These are phyloP conservation scores for Paracoccidioides lutzii DNA, from an alignment of 2,329 filamentous ascomycete genomes.

Conservation along the genomic window DNA sequence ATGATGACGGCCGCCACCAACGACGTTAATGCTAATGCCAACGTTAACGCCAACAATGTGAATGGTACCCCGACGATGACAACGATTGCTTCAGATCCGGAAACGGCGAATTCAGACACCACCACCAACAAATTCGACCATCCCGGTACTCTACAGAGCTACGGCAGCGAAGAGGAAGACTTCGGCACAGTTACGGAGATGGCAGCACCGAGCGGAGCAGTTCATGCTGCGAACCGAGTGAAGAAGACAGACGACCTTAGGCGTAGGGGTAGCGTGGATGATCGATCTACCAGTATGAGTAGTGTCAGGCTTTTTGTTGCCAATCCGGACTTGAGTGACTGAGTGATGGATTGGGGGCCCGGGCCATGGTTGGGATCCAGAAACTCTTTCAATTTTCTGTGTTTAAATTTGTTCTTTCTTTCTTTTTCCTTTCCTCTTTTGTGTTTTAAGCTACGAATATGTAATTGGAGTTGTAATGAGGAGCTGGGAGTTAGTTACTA, in stretches of 20 bases:
- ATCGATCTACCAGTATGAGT: slow-evolving; percentile 36
- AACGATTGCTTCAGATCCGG: background rate
- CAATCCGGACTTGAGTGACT: slow-evolving; percentile 36
- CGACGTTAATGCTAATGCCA: background rate
- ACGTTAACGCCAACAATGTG: background rate
- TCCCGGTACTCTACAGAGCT: slow-evolving; percentile 20
- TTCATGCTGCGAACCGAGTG: slow-evolving; percentile 25
- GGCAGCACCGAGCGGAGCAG: slow-evolving; percentile 30
- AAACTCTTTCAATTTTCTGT: slow-evolving; percentile 2
- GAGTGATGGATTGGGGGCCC: background rate
- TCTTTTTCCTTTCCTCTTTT: background rate
- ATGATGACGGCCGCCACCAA: background rate
- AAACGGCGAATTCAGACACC: slow-evolving; percentile 4
- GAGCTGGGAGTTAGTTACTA: no score
- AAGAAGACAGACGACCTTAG: slow-evolving; percentile 33
- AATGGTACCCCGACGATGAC: no score
- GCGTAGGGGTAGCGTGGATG: slow-evolving; percentile 37
- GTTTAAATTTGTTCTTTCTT: slow-evolving; percentile 4
- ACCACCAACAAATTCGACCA: slow-evolving; percentile 14
- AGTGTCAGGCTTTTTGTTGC: slow-evolving; percentile 35
- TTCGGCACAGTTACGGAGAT: slow-evolving; percentile 45
- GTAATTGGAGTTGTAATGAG: no score
- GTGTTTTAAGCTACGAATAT: background rate
- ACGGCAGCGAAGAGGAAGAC: slow-evolving; percentile 35
- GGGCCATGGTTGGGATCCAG: background rate